Evolutionary conservation across 2,329 filamentous ascomycete genomes (phyloP).

Genomic region (Calonectria crousiana): DNA sequence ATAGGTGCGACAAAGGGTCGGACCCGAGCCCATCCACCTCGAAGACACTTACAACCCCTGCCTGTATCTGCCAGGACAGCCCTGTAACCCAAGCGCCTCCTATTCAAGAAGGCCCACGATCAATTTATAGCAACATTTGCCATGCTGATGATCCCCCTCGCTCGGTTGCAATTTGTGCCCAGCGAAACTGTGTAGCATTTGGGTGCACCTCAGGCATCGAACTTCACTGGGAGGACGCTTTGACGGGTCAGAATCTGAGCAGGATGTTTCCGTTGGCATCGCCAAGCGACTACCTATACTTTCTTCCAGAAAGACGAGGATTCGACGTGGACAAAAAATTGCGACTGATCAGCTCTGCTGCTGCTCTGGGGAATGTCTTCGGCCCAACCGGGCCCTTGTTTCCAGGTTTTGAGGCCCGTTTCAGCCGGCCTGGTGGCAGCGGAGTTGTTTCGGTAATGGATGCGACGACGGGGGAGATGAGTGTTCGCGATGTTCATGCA

Average conservation of each 20-base stretch:
- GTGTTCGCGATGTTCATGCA: conserved; percentile 26
- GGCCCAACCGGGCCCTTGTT: conserved; percentile 35
- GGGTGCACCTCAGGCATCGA: conserved; percentile 73
- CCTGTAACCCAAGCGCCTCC: conserved; percentile 39
- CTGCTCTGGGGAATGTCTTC: conserved; percentile 47
- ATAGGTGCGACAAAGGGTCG: conserved; percentile 26
- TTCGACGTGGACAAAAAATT: conserved; percentile 67
- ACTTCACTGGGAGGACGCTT: conserved; percentile 67
- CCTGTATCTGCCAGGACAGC: conserved; percentile 43
- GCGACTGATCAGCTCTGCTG: conserved; percentile 72
- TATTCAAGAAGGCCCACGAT: conserved; percentile 48
- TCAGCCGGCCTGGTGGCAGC: conserved; percentile 35
- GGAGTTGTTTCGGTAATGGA: conserved; percentile 36
- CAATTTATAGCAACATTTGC: conserved; percentile 63
- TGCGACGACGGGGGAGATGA: conserved; percentile 22
- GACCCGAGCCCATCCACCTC: conserved; percentile 13
- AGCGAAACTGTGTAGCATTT: conserved; percentile 73
- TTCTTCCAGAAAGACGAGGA: conserved; percentile 65
- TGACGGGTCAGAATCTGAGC: conserved; percentile 61
- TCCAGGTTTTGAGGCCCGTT: conserved; percentile 39
- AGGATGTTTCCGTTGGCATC: conserved; percentile 68
- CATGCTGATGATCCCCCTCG: conserved; percentile 72
- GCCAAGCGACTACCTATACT: conserved; percentile 69
- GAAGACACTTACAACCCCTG: conserved; percentile 10
- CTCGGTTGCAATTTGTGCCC: conserved; percentile 75